Evolutionary conservation across 129 eudicot species (phyloP), one percentile per base, ranked within the genome.

Genomic region (Chrysanthemum makinoi): DNA sequence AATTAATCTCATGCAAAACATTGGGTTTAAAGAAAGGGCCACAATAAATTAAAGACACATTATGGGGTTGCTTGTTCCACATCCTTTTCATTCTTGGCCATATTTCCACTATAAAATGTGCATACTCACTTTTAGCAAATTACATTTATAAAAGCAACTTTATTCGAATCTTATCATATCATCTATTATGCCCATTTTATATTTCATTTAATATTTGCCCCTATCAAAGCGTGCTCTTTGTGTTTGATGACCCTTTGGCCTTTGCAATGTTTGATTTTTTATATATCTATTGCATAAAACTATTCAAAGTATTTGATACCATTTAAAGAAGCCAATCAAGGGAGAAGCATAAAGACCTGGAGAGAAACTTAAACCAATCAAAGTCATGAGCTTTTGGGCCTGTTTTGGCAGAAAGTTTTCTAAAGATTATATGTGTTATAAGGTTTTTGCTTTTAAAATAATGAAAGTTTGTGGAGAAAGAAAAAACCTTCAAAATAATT

Each of bases 11-110:
- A 22, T 24, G 65, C 65, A 24, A 24, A 59, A 2, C 10, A 13
- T 61, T 11, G 30, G 43, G n/a, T 55, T 35, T 43, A 14, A 54
- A 26, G 33, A 69, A 53, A 20, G n/a, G n/a, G 71, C 33, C 20
- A 18, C 0, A 22, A 69, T 39, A 33, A 22, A 22, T 22, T 22
- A 22, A 52, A 52, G 22, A 52, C 19, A 54, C 30, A 55, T 67
- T 35, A 35, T 4, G 63, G 28, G 28, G 52, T 70, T 69, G 7
- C 55, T 70, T 58, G 75, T 44, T 33, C 24, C 75, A 57, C 57
- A 58, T 71, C 66, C 66, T 71, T 58, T 71, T 71, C 75, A 58
- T 58, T 56, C 58, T 66, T 66, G 13, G 61, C 19, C 71, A 22
- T 48, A 20, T 39, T 11, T 39, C 75, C 65, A 55, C 75, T 70